A percentile compares a stretch with the other conserved stretches of the same genome.
Evolutionary conservation across 2,329 filamentous ascomycete genomes (phyloP).

Genomic region (Xenosphaeropsis pyriputrescens): DNA sequence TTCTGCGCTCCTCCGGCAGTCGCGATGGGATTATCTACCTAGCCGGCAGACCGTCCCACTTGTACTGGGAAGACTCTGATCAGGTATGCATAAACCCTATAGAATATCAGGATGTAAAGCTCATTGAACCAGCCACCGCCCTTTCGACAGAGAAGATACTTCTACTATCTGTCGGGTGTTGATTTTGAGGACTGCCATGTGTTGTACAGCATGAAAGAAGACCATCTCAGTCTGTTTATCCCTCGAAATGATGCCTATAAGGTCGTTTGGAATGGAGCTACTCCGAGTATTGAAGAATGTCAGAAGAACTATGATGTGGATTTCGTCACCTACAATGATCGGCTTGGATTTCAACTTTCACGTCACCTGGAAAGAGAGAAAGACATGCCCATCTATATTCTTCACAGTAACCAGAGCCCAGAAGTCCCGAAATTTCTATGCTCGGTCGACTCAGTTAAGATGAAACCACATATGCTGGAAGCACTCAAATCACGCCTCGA

Average conservation of each 20-base stretch:
- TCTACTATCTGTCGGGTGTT: conserved; percentile 66
- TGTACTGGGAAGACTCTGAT: no score
- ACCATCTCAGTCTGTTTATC: conserved; percentile 59
- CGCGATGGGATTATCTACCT: no score
- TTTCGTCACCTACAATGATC: conserved; percentile 42
- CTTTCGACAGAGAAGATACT: conserved; percentile 69
- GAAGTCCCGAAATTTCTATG: neutral
- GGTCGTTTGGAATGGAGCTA: conserved; percentile 49
- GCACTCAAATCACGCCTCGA: conserved; percentile 23
- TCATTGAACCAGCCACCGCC: conserved; percentile 17
- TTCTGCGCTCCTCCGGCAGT: no score
- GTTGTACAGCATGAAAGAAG: conserved; percentile 40
- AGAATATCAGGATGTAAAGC: no score
- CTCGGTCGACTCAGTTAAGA: conserved; percentile 6
- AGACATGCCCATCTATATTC: conserved; percentile 25
- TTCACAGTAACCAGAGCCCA: conserved; percentile 25
- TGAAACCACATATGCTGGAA: conserved; percentile 37
- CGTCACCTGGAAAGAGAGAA: conserved; percentile 11
- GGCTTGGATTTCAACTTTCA: conserved; percentile 33
- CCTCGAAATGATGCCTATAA: conserved; percentile 43
- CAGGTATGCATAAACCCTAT: no score
- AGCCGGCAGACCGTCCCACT: no score
- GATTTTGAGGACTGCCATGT: conserved; percentile 37
- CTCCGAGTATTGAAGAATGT: conserved; percentile 45
- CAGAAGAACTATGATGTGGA: conserved; percentile 53